Evolutionary conservation across 176 grass and related monocot species (phyloP).

Genomic region (Lolium perenne): DNA sequence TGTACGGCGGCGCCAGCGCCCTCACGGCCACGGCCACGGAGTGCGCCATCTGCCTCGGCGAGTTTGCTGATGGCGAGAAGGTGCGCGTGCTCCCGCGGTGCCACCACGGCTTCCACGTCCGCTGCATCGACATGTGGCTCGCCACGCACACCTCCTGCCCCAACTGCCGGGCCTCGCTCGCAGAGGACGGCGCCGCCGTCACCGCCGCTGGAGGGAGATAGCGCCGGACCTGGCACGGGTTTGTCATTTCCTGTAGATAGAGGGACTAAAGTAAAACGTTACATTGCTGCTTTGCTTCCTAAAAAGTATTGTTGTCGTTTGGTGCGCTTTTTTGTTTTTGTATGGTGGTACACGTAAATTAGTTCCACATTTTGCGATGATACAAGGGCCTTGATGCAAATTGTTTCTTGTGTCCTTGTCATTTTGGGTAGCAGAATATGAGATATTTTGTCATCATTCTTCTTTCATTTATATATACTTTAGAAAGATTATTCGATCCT

Average conservation of each 20-base stretch:
- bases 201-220: constrained; percentile 12
- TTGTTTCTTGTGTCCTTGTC: constrained; percentile 33
- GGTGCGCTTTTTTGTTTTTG: background rate
- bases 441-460: constrained; percentile 20
- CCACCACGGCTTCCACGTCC: constrained; percentile 73
- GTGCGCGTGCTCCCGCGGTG: constrained; percentile 78
- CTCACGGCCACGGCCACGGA: constrained; percentile 41
- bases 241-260: background rate
- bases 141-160: constrained; percentile 69
- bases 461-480: background rate
- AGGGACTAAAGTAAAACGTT: constrained; percentile 19
- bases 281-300: background rate
- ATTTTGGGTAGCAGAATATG: background rate
- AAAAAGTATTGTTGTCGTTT: background rate
- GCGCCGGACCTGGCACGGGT: background rate
- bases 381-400: background rate
- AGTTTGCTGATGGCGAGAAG: constrained; percentile 73
- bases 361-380: background rate
- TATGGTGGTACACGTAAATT: background rate
- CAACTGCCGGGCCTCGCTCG: constrained; percentile 63
- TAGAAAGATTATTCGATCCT: constrained; percentile 3
- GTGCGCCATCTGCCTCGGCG: constrained; percentile 80
- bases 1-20: constrained; percentile 48
- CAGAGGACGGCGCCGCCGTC: constrained; percentile 17
- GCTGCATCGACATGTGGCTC: constrained; percentile 79